Base-by-base conservation (phyloP, 192 early-diverging fungal genomes). In the Podila horticola region DNA sequence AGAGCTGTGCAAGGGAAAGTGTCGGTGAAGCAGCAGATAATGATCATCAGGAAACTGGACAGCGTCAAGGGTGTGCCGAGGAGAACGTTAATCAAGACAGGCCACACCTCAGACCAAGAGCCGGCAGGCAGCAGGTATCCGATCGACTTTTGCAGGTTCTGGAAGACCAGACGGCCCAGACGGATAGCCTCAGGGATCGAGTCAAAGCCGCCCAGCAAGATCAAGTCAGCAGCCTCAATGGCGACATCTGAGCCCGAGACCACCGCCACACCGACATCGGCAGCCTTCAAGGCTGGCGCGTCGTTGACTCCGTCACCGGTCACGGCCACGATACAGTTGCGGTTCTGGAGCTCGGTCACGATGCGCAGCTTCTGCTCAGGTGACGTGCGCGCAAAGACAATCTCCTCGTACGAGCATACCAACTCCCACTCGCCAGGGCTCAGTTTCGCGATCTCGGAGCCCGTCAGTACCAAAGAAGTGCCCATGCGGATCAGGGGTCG, bases 291-390 rank as follows among this genome's bases (percentile, higher is more conserved):
- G 20, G 97, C 95, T 33, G 96, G 95, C 61, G 95, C 89, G 67
- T 98, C 97, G 75, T 97, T 97, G 15, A 95, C 94, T 66, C 96
- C 97, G 71, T 98, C 97, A 67, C 97, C 97, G 13, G 95, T 96
- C 5, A 97, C 94, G 4, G 91, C 97, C 26, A 98, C 95, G 19
- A 89, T 75, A 69, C 87, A 84, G 48, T 89, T 91, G 71, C 94
- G 91, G n/a, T 75, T 76, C 69, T 94, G 90, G 70, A 94, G 86
- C 71, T 92, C 88, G 62, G 89, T 86, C 24, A 97, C 83, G 33
- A 81, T 81, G 48, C 69, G 72, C 45, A 81, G 77, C 79, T 97
- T 97, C 72, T 96, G 96, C 69, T 95, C 94, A 10, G 96, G 94
- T 19, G 93, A 92, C 22, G 94, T 96, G 28, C 96, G 90, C 31